These are phyloP conservation scores for Angophora floribunda DNA, from an alignment of 345 rosid species.

Conservation along the genomic window DNA sequence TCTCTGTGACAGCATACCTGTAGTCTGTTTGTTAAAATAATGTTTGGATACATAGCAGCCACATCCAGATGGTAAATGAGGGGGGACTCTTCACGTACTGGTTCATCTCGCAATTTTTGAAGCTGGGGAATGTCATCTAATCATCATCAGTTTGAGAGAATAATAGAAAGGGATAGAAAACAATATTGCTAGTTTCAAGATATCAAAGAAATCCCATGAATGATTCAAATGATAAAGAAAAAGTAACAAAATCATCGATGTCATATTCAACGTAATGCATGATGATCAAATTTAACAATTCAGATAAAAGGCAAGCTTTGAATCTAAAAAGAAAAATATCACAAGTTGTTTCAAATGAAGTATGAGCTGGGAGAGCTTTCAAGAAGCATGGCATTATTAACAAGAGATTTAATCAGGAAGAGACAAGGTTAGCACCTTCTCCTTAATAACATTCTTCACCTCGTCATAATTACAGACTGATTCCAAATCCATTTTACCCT, in stretches of 20 bases:
- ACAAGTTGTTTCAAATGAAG: neutral
- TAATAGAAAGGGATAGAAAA: neutral
- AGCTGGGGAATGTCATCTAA: conserved; percentile 43
- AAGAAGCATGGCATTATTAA: neutral
- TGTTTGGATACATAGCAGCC: conserved; percentile 99
- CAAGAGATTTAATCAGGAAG: neutral
- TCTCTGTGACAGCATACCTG: conserved; percentile 39
- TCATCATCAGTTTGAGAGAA: neutral
- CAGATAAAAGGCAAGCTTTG: neutral
- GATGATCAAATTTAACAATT: neutral
- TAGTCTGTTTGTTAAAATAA: conserved; percentile 94
- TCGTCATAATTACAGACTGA: conserved; percentile 78
- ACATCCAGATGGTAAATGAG: conserved; percentile 97
- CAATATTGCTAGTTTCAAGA: neutral
- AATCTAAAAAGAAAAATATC: neutral
- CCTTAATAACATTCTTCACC: conserved; percentile 64
- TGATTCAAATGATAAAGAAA: neutral
- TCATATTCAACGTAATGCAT: neutral
- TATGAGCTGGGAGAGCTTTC: neutral
- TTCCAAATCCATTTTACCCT: conserved; percentile 89
- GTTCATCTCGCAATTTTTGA: conserved; percentile 58
- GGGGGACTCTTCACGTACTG: conserved; percentile 87
- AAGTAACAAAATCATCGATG: neutral
- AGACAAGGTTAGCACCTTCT: conserved; percentile 45
- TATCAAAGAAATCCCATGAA: neutral